These are phyloP conservation scores for Phytopythium cucurbitacearum DNA, from an alignment of 352 stramenopile species.

Conservation along the genomic window DNA sequence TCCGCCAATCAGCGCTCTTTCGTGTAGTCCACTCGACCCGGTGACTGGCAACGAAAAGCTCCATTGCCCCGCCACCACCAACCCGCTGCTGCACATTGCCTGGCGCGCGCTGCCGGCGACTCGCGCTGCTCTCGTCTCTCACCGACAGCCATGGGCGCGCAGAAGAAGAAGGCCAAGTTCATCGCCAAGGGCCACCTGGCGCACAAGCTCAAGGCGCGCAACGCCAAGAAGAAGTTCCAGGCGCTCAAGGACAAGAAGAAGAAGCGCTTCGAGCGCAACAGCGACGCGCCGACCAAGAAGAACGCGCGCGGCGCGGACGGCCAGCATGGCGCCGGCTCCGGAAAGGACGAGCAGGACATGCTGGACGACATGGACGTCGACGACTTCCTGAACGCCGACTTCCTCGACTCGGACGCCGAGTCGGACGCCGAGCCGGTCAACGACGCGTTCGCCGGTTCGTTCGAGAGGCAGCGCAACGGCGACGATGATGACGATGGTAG, in stretches of 20 bases:
- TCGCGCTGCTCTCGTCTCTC: neutral
- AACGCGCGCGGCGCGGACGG: slow-evolving; percentile 18
- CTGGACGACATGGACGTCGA: slow-evolving; percentile 87
- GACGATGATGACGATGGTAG: slow-evolving; percentile 38
- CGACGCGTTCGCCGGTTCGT: slow-evolving; percentile 6
- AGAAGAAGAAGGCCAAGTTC: slow-evolving; percentile 89
- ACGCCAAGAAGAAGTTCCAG: slow-evolving; percentile 80
- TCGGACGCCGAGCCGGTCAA: slow-evolving; percentile 19
- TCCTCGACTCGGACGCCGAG: slow-evolving; percentile 69
- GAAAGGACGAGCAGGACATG: slow-evolving; percentile 74
- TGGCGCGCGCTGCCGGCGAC: neutral
- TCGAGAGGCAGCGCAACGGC: slow-evolving; percentile 17
- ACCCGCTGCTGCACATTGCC: neutral
- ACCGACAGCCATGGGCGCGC: slow-evolving; percentile 37
- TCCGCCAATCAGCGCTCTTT: no score
- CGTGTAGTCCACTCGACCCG: no score
- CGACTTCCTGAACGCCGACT: slow-evolving; percentile 81
- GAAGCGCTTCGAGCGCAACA: slow-evolving; percentile 58
- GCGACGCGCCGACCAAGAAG: slow-evolving; percentile 51
- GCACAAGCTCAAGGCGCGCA: slow-evolving; percentile 84
- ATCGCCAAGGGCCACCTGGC: slow-evolving; percentile 75
- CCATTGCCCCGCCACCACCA: no score
- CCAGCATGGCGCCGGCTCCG: slow-evolving; percentile 7
- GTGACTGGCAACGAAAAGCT: no score
- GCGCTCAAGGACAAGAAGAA: slow-evolving; percentile 77